Conservation (phyloP, 371 early-diverging fungal genomes). For the Apophysomyces variabilis region DNA sequence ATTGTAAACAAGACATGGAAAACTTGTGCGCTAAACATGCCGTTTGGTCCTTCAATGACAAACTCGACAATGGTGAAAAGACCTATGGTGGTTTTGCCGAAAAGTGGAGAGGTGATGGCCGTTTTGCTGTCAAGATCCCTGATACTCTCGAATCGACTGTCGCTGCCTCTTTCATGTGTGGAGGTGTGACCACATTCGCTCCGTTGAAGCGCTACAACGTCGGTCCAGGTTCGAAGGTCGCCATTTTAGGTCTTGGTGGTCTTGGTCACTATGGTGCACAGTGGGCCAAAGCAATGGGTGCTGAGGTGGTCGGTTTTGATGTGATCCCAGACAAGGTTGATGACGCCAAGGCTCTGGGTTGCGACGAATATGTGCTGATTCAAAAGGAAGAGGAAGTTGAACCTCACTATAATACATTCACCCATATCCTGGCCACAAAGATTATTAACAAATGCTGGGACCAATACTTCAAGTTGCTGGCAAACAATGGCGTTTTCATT, state of each 20-base stretch:
- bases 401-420: not conserved
- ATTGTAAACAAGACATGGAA: conserved; percentile 37
- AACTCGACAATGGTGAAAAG: conserved; percentile 51
- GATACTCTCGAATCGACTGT: conserved; percentile 46
- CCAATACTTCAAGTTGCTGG: conserved; percentile 41
- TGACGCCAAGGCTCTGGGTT: conserved; percentile 71
- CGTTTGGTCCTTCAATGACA: conserved; percentile 67
- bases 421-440: conserved; percentile 23
- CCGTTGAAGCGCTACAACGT: conserved; percentile 56
- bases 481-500: conserved; percentile 41
- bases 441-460: conserved; percentile 30
- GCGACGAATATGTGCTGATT: conserved; percentile 48
- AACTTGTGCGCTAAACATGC: conserved; percentile 47
- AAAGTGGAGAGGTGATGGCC: conserved; percentile 56
- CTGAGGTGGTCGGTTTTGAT: conserved; percentile 73
- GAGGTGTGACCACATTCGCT: conserved; percentile 61
- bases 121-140: conserved; percentile 64
- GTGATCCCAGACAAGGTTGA: conserved; percentile 62
- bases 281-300: conserved; percentile 62
- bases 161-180: conserved; percentile 56
- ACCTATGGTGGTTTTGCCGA: conserved; percentile 72
- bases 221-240: conserved; percentile 59
- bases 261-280: conserved; percentile 73
- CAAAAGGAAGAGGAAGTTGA: conserved; percentile 9
- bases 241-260: conserved; percentile 77